These are phyloP conservation scores for Ceratobasidium sp. DNA, from an alignment of 1,284 basidiomycete genomes.

Conservation along the genomic window DNA sequence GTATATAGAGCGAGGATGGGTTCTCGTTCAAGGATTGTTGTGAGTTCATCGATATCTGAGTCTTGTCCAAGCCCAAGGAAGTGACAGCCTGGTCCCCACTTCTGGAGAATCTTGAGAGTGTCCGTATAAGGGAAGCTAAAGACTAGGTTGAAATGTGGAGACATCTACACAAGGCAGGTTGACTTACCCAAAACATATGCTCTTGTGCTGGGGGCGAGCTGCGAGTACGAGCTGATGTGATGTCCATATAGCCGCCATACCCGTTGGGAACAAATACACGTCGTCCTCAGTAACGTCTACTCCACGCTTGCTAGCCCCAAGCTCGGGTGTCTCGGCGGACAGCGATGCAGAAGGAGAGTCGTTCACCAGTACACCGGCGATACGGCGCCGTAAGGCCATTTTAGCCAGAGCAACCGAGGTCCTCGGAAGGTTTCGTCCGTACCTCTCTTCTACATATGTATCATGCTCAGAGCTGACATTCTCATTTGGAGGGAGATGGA, in stretches of 20 bases:
- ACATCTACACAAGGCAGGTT: conserved; percentile 1
- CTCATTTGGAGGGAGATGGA: conserved; percentile 54
- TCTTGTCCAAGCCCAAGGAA: conserved; percentile 90
- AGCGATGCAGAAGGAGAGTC: conserved; percentile 57
- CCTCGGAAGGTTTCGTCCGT: conserved; percentile 91
- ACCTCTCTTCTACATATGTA: conserved; percentile 89
- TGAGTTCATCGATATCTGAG: conserved; percentile 79
- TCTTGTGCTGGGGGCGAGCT: conserved; percentile 73
- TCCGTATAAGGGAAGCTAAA: conserved; percentile 95
- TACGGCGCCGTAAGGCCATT: conserved; percentile 85
- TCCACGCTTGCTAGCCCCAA: conserved; percentile 53
- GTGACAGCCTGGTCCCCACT: conserved; percentile 96
- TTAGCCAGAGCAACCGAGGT: conserved; percentile 84
- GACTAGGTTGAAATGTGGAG: conserved; percentile 26
- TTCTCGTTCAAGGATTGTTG: conserved; percentile 55
- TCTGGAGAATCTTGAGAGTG: conserved; percentile 95
- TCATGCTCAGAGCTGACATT: conserved; percentile 61
- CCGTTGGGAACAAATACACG: conserved; percentile 88
- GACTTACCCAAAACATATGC: conserved; percentile 90
- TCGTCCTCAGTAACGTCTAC: conserved; percentile 82
- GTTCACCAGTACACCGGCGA: conserved; percentile 86
- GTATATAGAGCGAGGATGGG: conserved; percentile 79
- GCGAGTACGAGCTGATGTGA: conserved; percentile 82
- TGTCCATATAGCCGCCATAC: conserved; percentile 95
- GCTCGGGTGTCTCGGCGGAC: conserved; percentile 32